Conservation (phyloP, 768 basidiomycete genomes). For the Suillus decipiens region DNA sequence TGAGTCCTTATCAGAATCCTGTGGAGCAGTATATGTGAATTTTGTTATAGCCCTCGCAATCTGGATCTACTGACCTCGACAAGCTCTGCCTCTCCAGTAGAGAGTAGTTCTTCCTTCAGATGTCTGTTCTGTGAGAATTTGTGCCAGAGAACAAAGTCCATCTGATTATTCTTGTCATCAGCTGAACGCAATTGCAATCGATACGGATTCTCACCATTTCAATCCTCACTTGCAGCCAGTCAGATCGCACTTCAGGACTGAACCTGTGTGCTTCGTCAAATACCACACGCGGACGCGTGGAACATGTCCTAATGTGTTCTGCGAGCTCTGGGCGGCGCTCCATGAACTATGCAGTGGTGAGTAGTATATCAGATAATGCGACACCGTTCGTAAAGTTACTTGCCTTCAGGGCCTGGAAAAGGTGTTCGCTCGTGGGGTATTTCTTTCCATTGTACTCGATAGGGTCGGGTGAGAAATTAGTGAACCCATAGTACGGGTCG, state of each 20-base stretch:
- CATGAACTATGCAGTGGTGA: conserved; percentile 26
- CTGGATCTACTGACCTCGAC: conserved; percentile 35
- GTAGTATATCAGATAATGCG: neutral
- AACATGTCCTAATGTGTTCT: conserved; percentile 37
- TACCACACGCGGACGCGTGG: conserved; percentile 32
- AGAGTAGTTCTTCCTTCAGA: conserved; percentile 37
- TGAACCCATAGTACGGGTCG: conserved; percentile 41
- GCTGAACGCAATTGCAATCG: neutral
- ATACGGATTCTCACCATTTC: conserved; percentile 28
- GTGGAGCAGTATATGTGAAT: conserved; percentile 16
- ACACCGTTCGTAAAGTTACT: conserved; percentile 10
- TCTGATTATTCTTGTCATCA: conserved; percentile 20
- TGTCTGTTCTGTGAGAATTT: conserved; percentile 44
- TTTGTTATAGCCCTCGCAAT: conserved; percentile 9
- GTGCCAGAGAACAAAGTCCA: conserved; percentile 40
- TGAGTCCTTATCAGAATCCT: conserved; percentile 13
- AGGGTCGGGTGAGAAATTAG: conserved; percentile 46
- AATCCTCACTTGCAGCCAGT: conserved; percentile 35
- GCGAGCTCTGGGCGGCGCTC: conserved; percentile 36
- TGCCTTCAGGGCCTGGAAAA: conserved; percentile 49
- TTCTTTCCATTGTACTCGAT: conserved; percentile 39
- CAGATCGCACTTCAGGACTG: conserved; percentile 37
- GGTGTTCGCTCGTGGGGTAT: conserved; percentile 49
- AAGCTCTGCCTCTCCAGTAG: conserved; percentile 39
- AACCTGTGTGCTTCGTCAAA: conserved; percentile 38